These are phyloP conservation scores for Bipolaris victoriae DNA, from an alignment of 2,329 filamentous ascomycete genomes.

Conservation along the genomic window DNA sequence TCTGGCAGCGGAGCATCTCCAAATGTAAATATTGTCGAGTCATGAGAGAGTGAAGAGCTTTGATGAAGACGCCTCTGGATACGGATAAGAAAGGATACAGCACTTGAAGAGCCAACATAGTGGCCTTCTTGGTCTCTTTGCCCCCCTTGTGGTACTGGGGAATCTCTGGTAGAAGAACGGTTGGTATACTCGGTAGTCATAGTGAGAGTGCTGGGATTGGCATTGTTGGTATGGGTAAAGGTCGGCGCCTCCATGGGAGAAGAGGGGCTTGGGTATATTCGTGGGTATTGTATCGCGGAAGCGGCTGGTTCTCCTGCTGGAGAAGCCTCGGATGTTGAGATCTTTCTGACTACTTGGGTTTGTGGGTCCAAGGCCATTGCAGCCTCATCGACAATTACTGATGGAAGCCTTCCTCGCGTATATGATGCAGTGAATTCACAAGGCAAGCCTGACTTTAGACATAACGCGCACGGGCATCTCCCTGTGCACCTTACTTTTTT, in stretches of 20 bases:
- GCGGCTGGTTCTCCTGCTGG: slow-evolving; percentile 18
- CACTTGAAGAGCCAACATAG: slow-evolving; percentile 57
- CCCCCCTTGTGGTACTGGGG: slow-evolving; percentile 52
- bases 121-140: slow-evolving; percentile 56
- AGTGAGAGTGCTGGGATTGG: slow-evolving; percentile 19
- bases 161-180: slow-evolving; percentile 46
- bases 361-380: slow-evolving; percentile 29
- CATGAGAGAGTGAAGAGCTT: slow-evolving; percentile 44
- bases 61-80: slow-evolving; percentile 58
- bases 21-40: slow-evolving; percentile 58
- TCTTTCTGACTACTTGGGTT: slow-evolving; percentile 22
- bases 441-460: slow-evolving; percentile 38
- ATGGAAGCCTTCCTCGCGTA: slow-evolving; percentile 54
- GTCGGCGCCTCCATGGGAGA: slow-evolving; percentile 22
- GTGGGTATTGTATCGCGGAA: slow-evolving; percentile 29
- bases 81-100: slow-evolving; percentile 57
- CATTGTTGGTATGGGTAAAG: slow-evolving; percentile 9
- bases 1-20: slow-evolving; percentile 58
- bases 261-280: slow-evolving; percentile 22
- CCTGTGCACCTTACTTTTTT: slow-evolving; percentile 49
- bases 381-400: slow-evolving; percentile 46
- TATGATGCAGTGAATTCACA: slow-evolving; percentile 61
- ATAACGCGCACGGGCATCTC: slow-evolving; percentile 45
- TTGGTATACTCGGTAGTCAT: slow-evolving; percentile 21
- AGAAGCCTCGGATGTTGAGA: slow-evolving; percentile 17